A percentile compares a stretch with the other conserved stretches of the same genome.
These are phyloP conservation scores for Rhodamnia argentea DNA, from an alignment of 345 rosid species.

Conservation along the genomic window DNA sequence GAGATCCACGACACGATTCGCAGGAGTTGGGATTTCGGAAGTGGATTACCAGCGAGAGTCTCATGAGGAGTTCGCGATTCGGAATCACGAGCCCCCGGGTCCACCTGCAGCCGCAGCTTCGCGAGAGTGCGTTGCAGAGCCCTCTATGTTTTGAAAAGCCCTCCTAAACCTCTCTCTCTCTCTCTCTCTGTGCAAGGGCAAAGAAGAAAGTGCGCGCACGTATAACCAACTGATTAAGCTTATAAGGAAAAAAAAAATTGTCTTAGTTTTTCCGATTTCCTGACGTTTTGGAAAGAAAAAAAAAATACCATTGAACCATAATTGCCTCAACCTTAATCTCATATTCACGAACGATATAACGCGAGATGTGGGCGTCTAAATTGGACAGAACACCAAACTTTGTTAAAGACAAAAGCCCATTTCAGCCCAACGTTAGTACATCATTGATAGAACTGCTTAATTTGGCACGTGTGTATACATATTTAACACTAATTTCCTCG, in stretches of 20 bases:
- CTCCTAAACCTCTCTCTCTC: background rate
- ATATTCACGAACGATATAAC: background rate
- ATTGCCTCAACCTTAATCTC: background rate
- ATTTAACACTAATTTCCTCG: too few relatives aligned
- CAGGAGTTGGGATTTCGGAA: background rate
- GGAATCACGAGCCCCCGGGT: background rate
- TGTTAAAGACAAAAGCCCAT: background rate
- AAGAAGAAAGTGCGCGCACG: background rate
- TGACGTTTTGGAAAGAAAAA: background rate
- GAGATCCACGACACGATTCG: background rate
- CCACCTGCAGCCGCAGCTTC: background rate
- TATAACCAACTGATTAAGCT: background rate
- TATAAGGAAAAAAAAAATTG: background rate
- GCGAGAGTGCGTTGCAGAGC: background rate
- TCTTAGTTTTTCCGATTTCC: background rate
- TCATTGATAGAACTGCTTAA: background rate
- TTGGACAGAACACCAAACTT: background rate
- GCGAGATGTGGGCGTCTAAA: background rate
- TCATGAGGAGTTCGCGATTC: background rate
- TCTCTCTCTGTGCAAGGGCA: background rate
- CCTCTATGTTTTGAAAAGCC: background rate
- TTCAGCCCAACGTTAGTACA: background rate
- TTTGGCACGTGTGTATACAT: background rate
- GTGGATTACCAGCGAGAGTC: background rate
- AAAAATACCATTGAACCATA: background rate